Conservation (phyloP, 2,329 filamentous ascomycete species). For the Aspergillus neotritici region DNA sequence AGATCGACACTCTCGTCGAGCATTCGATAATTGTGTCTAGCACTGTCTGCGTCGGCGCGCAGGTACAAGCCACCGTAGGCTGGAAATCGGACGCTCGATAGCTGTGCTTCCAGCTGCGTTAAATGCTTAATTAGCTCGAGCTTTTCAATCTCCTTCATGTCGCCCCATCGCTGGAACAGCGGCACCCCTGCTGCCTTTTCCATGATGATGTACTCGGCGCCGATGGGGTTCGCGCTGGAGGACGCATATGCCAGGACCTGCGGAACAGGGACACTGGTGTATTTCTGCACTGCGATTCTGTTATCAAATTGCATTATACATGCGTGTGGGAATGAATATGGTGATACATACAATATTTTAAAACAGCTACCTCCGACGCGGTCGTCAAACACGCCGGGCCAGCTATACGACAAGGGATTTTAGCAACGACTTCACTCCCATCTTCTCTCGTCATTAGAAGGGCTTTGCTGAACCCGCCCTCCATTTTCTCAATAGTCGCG, state of each 20-base stretch:
- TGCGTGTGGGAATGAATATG: too few species aligned
- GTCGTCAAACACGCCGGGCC: constrained; percentile 25
- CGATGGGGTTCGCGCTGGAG: constrained; percentile 24
- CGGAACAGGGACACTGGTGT: constrained; percentile 22
- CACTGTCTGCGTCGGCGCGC: constrained; percentile 6
- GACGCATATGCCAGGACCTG: constrained; percentile 21
- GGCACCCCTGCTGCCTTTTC: constrained; percentile 32
- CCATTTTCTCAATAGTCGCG: constrained; percentile 19
- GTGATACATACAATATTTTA: constrained; percentile 22
- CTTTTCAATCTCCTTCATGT: constrained; percentile 12
- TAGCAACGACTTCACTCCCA: constrained; percentile 27
- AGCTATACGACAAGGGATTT: constrained; percentile 27
- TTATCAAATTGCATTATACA: too few species aligned
- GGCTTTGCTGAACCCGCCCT: constrained; percentile 31
- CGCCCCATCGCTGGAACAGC: constrained; percentile 25
- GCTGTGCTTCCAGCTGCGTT: constrained; percentile 18
- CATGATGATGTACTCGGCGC: constrained; percentile 39
- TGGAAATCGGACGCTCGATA: constrained; percentile 17
- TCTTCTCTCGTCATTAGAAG: constrained; percentile 24
- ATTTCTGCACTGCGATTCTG: constrained; percentile 17
- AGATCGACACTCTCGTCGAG: constrained; percentile 12
- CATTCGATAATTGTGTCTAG: neutral
- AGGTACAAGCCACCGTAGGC: constrained; percentile 23
- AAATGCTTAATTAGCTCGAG: constrained; percentile 19
- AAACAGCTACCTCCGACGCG: constrained; percentile 26